Conservation (phyloP, 805 yeast genomes). For the Yarrowia sp. region DNA sequence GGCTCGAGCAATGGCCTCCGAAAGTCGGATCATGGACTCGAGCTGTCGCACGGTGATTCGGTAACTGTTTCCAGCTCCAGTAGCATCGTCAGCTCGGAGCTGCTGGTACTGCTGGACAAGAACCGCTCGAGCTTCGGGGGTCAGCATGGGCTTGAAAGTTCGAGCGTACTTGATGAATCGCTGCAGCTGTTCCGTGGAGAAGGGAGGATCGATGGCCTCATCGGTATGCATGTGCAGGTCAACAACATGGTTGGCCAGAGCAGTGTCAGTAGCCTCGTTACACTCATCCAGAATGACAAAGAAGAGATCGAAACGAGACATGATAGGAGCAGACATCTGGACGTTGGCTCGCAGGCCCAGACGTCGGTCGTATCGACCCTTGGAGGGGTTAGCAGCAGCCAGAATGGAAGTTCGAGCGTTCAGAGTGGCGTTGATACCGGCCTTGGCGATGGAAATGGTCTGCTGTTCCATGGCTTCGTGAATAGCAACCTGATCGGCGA, state of each 20-base stretch:
- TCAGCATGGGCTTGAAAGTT: slow-evolving; percentile 89
- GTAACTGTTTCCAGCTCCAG: slow-evolving; percentile 81
- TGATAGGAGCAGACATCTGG: slow-evolving; percentile 96
- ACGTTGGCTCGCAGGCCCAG: slow-evolving; percentile 82
- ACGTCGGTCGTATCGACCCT: slow-evolving; percentile 94
- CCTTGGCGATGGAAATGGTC: slow-evolving; percentile 97
- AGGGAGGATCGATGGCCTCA: slow-evolving; percentile 88
- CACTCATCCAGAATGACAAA: slow-evolving; percentile 95
- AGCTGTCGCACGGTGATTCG: slow-evolving; percentile 96
- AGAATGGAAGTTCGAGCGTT: slow-evolving; percentile 95
- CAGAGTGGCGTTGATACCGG: slow-evolving; percentile 97
- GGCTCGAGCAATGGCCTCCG: slow-evolving; percentile 97
- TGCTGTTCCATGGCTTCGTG: slow-evolving; percentile 99
- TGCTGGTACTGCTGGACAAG: slow-evolving; percentile 83
- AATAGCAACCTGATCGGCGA: slow-evolving; percentile 94
- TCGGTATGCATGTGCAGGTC: slow-evolving; percentile 90
- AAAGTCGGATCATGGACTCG: slow-evolving; percentile 89
- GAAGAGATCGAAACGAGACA: slow-evolving; percentile 96
- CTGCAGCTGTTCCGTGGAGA: slow-evolving; percentile 82
- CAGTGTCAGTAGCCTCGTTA: slow-evolving; percentile 87
- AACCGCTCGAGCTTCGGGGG: slow-evolving; percentile 77
- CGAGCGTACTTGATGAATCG: slow-evolving; percentile 91
- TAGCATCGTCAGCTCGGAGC: slow-evolving; percentile 87
- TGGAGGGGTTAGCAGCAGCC: slow-evolving; percentile 99
- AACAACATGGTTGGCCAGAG: slow-evolving; percentile 90